A percentile compares a stretch with the other conserved stretches of the same genome.
phyloP scores from a whole-genome alignment of 306 rosid genomes.

The Cicer bijugum region DNA sequence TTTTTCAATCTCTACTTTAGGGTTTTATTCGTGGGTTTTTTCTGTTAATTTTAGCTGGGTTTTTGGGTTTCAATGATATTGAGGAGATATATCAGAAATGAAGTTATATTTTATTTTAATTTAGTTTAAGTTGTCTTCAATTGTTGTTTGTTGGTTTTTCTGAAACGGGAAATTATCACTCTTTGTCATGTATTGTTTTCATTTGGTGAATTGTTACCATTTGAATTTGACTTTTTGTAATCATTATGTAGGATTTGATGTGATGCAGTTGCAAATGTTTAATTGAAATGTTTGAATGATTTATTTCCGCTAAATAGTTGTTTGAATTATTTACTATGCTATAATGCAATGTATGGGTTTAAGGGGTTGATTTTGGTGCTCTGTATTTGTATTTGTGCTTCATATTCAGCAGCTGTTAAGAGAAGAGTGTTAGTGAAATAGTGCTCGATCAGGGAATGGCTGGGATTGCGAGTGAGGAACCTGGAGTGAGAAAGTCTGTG shows the following conservation, averaged over 20 bases:
- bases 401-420: slow-evolving; percentile 1
- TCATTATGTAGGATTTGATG: background rate
- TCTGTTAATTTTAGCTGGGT: slow-evolving; percentile 43
- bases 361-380: slow-evolving; percentile 30
- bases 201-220: slow-evolving; percentile 25
- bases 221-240: slow-evolving; percentile 18
- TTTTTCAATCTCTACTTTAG: slow-evolving; percentile 38
- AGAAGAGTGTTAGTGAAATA: slow-evolving; percentile 48
- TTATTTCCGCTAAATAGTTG: background rate
- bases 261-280: slow-evolving; percentile 6
- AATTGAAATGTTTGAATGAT: slow-evolving; percentile 13
- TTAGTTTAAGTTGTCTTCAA: background rate
- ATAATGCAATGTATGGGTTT: slow-evolving; percentile 35
- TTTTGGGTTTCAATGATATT: slow-evolving; percentile 42
- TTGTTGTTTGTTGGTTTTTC: background rate
- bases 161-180: too few relatives aligned
- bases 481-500: slow-evolving; percentile 71
- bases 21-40: slow-evolving; percentile 56
- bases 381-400: slow-evolving; percentile 40
- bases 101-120: background rate
- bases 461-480: slow-evolving; percentile 75
- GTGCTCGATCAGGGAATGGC: slow-evolving; percentile 74
- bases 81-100: background rate
- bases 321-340: slow-evolving; percentile 32
- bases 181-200: background rate